Evolutionary conservation across 768 basidiomycete species (phyloP).

Genomic region (Lactarius pseudohatsudake): DNA sequence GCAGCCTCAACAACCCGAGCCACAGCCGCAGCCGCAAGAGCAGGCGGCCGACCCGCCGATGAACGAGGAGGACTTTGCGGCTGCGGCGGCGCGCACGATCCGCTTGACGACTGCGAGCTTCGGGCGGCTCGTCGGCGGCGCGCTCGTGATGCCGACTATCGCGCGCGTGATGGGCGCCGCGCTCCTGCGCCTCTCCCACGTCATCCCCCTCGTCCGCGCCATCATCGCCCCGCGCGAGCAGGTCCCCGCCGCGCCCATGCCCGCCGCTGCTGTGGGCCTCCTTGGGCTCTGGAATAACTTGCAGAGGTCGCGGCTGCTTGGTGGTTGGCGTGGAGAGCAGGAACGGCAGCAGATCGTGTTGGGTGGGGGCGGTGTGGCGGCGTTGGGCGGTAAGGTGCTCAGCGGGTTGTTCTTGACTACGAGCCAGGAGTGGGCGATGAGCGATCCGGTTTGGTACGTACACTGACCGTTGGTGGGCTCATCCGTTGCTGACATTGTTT

Average conservation of each 20-base stretch:
- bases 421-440: conserved; percentile 59
- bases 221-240: conserved; percentile 31
- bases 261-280: background rate
- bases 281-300: conserved; percentile 7
- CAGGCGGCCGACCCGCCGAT: conserved; percentile 8
- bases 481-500: background rate
- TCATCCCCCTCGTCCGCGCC: conserved; percentile 39
- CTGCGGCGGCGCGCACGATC: conserved; percentile 58
- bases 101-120: conserved; percentile 57
- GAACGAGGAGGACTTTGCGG: conserved; percentile 38
- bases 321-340: background rate
- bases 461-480: background rate
- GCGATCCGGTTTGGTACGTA: conserved; percentile 70
- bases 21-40: background rate
- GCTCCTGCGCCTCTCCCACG: conserved; percentile 53
- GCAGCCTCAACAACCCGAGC: background rate
- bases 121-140: conserved; percentile 68
- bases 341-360: background rate
- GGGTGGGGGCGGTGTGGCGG: conserved; percentile 3
- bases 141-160: conserved; percentile 65
- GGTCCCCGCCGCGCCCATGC: background rate
- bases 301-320: background rate
- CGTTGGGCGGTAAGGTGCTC: conserved; percentile 31
- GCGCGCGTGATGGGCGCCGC: conserved; percentile 63
- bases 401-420: conserved; percentile 47